Evolutionary conservation across 331 rosid genomes (phyloP).

Genomic region (Quercus lobata): DNA sequence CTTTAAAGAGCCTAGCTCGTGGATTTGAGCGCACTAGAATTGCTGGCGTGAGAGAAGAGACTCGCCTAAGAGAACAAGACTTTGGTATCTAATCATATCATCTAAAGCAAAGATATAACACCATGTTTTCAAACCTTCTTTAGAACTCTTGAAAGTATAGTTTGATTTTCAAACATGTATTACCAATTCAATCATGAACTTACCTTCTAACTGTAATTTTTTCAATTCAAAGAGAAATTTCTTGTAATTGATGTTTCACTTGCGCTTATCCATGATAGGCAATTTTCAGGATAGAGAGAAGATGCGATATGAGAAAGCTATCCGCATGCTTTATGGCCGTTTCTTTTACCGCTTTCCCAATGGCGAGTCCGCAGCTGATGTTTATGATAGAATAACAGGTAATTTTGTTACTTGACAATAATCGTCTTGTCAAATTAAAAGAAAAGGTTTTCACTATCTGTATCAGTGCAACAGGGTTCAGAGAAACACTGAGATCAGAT

Average conservation of each 20-base stretch:
- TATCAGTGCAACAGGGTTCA: conserved; percentile 50
- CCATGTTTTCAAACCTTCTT: no score
- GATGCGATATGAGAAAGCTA: conserved; percentile 57
- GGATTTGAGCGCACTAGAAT: conserved; percentile 59
- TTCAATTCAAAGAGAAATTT: neutral
- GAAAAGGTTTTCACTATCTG: neutral
- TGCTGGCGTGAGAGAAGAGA: conserved; percentile 86
- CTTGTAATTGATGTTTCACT: neutral
- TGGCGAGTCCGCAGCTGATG: conserved; percentile 97
- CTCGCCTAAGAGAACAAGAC: conserved; percentile 86
- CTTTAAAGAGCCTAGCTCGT: conserved; percentile 53
- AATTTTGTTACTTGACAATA: neutral
- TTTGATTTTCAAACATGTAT: neutral
- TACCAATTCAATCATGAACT: neutral
- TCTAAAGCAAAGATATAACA: neutral
- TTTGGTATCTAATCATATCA: conserved; percentile 40
- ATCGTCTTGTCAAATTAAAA: neutral
- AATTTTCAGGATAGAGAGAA: conserved; percentile 85
- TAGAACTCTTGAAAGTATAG: no score
- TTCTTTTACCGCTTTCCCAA: conserved; percentile 88
- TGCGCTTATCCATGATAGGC: conserved; percentile 35
- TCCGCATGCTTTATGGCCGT: conserved; percentile 65
- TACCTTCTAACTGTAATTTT: neutral
- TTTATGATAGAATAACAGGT: conserved; percentile 93
- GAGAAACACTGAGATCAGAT: conserved; percentile 81